These are phyloP conservation scores for Wallacemonas sp. DNA, from an alignment of 208 protist genomes.

Conservation along the genomic window DNA sequence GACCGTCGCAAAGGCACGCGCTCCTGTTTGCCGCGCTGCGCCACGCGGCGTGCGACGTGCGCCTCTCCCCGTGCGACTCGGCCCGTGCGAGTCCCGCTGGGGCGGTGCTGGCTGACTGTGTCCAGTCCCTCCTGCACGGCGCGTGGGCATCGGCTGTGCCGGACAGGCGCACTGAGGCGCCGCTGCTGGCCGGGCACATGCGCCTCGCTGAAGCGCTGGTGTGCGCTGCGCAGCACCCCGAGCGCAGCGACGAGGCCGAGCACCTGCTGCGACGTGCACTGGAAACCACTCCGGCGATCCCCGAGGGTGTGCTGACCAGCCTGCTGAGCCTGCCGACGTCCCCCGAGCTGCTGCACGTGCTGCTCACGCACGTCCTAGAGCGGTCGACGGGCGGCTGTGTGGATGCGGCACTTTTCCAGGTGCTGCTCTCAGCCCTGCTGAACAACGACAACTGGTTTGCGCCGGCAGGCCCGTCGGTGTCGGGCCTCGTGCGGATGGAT, in stretches of 20 bases:
- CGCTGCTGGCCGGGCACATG: background rate
- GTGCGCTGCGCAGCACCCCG: background rate
- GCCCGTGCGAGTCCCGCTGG: background rate
- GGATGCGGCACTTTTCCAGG: conserved; percentile 29
- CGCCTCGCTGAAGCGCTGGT: background rate
- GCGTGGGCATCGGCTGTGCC: background rate
- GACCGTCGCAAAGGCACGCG: conserved; percentile 5
- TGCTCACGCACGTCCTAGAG: conserved; percentile 31
- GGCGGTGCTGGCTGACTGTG: background rate
- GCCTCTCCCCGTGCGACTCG: background rate
- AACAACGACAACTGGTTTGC: conserved; percentile 78
- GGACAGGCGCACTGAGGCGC: background rate
- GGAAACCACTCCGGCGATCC: background rate
- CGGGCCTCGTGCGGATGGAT: conserved; percentile 56
- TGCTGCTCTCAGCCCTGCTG: conserved; percentile 50
- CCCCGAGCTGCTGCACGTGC: conserved; percentile 18
- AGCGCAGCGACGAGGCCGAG: background rate
- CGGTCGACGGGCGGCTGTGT: conserved; percentile 18
- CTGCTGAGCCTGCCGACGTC: conserved; percentile 9
- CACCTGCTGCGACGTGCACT: background rate
- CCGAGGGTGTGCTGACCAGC: background rate
- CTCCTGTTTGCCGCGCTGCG: conserved; percentile 7
- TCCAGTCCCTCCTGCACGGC: background rate
- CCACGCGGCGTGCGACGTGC: conserved; percentile 10
- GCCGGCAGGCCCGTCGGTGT: background rate